phyloP scores from a whole-genome alignment of 73 alveolate species.

The Blepharisma japonicum region DNA sequence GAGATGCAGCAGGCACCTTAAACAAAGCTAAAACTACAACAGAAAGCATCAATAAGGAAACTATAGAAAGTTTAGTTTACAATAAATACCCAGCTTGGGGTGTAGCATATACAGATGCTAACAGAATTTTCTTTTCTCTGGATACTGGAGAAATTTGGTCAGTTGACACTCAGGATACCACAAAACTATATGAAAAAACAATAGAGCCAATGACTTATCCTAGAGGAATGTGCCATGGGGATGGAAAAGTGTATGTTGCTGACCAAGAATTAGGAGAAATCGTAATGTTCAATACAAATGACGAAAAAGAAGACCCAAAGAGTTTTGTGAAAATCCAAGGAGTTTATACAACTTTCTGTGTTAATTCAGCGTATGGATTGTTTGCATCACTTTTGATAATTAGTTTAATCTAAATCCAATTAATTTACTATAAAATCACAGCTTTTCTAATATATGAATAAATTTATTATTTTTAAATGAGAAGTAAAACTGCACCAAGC shows the following conservation, averaged over 20 bases:
- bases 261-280: neutral
- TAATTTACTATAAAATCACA: too few relatives aligned
- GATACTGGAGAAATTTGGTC: slow-evolving; percentile 18
- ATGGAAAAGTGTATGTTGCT: neutral
- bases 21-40: neutral
- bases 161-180: neutral
- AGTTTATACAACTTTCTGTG: neutral
- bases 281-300: neutral
- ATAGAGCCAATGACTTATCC: neutral
- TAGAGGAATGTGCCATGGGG: slow-evolving; percentile 9
- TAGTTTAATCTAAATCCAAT: too few relatives aligned
- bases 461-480: neutral
- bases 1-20: neutral
- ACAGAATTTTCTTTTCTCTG: neutral
- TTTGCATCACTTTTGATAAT: too few relatives aligned
- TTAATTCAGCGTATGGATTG: neutral
- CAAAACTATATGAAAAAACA: neutral
- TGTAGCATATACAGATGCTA: neutral
- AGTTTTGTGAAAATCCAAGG: neutral
- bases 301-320: neutral
- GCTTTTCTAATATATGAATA: too few relatives aligned
- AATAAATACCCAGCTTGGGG: slow-evolving; percentile 12
- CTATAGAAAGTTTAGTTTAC: neutral
- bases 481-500: slow-evolving; percentile 29
- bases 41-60: neutral